These are phyloP conservation scores for Galerina sulciceps DNA, from an alignment of 768 basidiomycete species.

Conservation along the genomic window DNA sequence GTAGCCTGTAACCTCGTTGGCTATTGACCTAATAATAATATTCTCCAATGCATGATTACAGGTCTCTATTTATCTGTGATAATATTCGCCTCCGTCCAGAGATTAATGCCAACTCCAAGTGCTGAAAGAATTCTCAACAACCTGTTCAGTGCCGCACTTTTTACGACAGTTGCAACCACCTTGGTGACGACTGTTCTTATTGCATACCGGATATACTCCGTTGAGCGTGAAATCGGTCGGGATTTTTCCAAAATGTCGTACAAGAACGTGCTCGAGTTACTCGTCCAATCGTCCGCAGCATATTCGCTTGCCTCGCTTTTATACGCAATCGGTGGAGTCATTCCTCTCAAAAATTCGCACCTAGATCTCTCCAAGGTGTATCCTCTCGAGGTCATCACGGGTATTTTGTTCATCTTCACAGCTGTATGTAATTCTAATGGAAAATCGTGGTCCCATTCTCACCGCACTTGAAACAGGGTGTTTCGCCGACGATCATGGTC, in stretches of 20 bases:
- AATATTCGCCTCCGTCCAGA: not conserved
- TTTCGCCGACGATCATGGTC: not conserved
- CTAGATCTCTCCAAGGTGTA: not conserved
- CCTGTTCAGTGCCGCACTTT: not conserved
- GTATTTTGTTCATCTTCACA: not conserved
- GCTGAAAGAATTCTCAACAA: not conserved
- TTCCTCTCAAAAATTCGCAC: not conserved
- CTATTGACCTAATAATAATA: not conserved
- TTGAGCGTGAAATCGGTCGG: not conserved
- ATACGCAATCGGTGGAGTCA: not conserved
- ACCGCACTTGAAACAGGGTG: not conserved
- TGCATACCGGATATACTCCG: not conserved
- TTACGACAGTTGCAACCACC: not conserved
- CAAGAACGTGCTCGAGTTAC: not conserved
- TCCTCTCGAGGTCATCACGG: too few species aligned
- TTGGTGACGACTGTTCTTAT: not conserved
- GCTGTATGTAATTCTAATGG: not conserved
- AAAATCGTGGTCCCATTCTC: too few species aligned
- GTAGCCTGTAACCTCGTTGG: not conserved
- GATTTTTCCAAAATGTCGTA: not conserved
- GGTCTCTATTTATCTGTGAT: not conserved
- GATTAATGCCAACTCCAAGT: not conserved
- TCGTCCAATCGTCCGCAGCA: not conserved
- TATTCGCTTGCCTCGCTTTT: not conserved
- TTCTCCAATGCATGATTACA: not conserved